Conservation (phyloP, 495 filamentous ascomycete species). For the Zalerion maritima region DNA sequence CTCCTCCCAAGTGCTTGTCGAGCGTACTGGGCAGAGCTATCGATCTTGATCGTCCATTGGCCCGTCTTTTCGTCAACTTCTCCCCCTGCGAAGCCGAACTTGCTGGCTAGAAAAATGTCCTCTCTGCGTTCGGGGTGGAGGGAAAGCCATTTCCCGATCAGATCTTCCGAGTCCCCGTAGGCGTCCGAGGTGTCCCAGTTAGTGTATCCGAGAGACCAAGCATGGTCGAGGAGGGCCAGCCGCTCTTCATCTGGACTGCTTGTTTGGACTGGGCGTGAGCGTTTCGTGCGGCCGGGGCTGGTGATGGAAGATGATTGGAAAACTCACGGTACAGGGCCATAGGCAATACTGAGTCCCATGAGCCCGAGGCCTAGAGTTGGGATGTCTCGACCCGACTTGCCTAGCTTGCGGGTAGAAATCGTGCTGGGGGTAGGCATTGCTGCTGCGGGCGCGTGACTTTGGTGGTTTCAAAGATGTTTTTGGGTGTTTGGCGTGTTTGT, state of each 20-base stretch:
- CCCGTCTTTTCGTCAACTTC: slow-evolving; percentile 2
- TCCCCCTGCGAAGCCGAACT: slow-evolving; percentile 25
- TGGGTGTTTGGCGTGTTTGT: too few species aligned
- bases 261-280: too few species aligned
- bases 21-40: slow-evolving; percentile 40
- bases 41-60: slow-evolving; percentile 13
- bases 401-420: slow-evolving; percentile 27
- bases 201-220: slow-evolving; percentile 29
- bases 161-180: slow-evolving; percentile 36
- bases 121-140: slow-evolving; percentile 29
- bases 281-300: slow-evolving; percentile 13
- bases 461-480: too few species aligned
- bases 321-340: slow-evolving; percentile 23
- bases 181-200: slow-evolving; percentile 37
- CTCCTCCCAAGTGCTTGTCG: slow-evolving; percentile 33
- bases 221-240: slow-evolving; percentile 31
- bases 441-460: slow-evolving; percentile 3
- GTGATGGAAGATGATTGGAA: slow-evolving; percentile 7
- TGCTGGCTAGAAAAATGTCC: slow-evolving; percentile 44
- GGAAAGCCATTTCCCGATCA: slow-evolving; percentile 40
- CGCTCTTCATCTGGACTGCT: slow-evolving; percentile 26
- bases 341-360: slow-evolving; percentile 37
- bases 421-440: slow-evolving; percentile 3
- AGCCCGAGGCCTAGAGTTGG: slow-evolving; percentile 39
- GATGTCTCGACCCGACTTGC: slow-evolving; percentile 38